These are phyloP conservation scores for Mycena olivaceomarginata DNA, from an alignment of 768 basidiomycete species.

Conservation along the genomic window DNA sequence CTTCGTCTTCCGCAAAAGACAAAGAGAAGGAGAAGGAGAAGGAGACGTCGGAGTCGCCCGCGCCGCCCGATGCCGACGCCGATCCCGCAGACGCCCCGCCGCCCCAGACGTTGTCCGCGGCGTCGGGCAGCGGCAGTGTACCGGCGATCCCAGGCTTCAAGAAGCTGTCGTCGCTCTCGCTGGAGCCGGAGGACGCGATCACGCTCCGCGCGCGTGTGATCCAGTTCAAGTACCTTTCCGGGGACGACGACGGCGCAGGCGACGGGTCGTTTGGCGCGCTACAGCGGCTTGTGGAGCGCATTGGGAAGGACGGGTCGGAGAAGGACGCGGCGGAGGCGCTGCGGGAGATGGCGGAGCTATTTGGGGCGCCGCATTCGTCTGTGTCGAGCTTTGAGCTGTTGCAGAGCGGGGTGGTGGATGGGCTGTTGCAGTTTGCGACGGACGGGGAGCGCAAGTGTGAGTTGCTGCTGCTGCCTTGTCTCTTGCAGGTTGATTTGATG, in stretches of 20 bases:
- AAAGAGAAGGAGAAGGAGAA: conserved; percentile 58
- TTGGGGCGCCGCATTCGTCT: conserved; percentile 83
- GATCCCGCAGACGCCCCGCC: conserved; percentile 61
- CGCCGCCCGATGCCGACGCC: conserved; percentile 63
- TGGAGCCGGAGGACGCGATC: conserved; percentile 93
- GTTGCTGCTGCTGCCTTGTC: conserved; percentile 46
- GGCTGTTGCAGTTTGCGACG: conserved; percentile 88
- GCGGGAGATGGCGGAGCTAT: conserved; percentile 86
- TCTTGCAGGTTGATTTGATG: background rate
- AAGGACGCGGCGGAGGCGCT: conserved; percentile 77
- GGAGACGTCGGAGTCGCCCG: conserved; percentile 56
- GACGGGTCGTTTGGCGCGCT: conserved; percentile 81
- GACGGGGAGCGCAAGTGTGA: conserved; percentile 77
- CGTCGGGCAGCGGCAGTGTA: conserved; percentile 52
- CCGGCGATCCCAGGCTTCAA: conserved; percentile 78
- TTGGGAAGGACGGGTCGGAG: conserved; percentile 79
- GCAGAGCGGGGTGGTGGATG: conserved; percentile 95
- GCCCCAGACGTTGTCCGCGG: conserved; percentile 48
- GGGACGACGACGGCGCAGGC: conserved; percentile 72
- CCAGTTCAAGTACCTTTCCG: conserved; percentile 85
- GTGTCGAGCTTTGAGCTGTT: conserved; percentile 97
- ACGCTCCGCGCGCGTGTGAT: conserved; percentile 95
- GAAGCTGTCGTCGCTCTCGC: conserved; percentile 79
- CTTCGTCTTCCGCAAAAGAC: conserved; percentile 9
- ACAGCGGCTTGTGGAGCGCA: conserved; percentile 76